These are phyloP conservation scores for Macrophomina phaseolina DNA, from an alignment of 2,329 filamentous ascomycete genomes.

Conservation along the genomic window DNA sequence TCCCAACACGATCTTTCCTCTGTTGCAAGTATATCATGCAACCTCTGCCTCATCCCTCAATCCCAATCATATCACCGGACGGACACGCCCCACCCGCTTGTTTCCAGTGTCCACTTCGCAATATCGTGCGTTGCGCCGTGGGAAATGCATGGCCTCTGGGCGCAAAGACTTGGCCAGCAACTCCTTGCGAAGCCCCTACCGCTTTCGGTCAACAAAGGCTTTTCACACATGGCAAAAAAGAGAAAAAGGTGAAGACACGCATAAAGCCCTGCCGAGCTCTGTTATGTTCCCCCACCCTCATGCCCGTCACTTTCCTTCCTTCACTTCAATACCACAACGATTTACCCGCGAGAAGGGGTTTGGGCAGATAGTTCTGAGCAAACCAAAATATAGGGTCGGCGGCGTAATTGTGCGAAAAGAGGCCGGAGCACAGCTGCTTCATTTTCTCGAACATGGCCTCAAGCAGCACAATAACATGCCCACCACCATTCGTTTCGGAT, in stretches of 20 bases:
- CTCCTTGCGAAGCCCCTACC: neutral
- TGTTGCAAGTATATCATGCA: neutral
- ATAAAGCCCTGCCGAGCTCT: neutral
- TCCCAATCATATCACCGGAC: neutral
- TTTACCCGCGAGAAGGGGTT: neutral
- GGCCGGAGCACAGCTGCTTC: neutral
- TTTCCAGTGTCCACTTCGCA: neutral
- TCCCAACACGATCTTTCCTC: neutral
- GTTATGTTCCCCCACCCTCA: neutral
- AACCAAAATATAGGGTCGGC: neutral
- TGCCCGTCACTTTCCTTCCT: neutral
- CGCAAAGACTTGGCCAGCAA: slow-evolving; percentile 2
- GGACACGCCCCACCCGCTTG: neutral
- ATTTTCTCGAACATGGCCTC: neutral
- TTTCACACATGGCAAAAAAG: neutral
- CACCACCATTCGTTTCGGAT: slow-evolving; percentile 35
- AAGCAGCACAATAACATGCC: slow-evolving; percentile 28
- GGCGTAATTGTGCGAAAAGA: neutral
- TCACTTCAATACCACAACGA: neutral
- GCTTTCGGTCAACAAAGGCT: slow-evolving; percentile 4
- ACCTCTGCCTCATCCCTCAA: neutral
- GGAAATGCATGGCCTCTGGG: slow-evolving; percentile 24
- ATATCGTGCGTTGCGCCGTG: neutral
- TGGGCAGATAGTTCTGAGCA: no score
- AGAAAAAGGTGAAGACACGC: neutral